Evolutionary conservation across 129 eudicot species (phyloP).

Genomic region (Sambucus nigra): DNA sequence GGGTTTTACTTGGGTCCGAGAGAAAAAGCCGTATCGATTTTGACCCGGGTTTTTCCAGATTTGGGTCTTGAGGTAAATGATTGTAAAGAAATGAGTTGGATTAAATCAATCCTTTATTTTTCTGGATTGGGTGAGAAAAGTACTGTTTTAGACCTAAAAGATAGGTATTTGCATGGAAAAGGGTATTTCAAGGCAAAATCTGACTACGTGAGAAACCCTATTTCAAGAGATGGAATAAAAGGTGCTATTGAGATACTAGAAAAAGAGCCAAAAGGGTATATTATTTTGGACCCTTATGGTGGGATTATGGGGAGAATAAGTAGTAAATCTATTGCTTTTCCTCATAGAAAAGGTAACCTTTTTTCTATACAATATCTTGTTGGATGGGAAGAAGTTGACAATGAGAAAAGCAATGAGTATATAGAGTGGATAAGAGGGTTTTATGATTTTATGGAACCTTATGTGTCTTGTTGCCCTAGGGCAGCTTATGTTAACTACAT

Average conservation of each 20-base stretch:
- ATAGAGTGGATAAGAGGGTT: conserved; percentile 55
- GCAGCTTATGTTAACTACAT: conserved; percentile 70
- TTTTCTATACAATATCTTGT: conserved; percentile 53
- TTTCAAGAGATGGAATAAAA: conserved; percentile 29
- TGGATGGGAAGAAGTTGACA: conserved; percentile 41
- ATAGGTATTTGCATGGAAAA: conserved; percentile 33
- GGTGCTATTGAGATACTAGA: conserved; percentile 29
- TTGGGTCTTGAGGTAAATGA: conserved; percentile 29
- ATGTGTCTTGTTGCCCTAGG: conserved; percentile 50
- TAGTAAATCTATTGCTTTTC: conserved; percentile 55
- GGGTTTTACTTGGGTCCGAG: conserved; percentile 56
- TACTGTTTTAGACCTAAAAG: conserved; percentile 22
- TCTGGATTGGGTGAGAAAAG: conserved; percentile 33
- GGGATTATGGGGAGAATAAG: conserved; percentile 50
- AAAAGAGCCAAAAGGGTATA: conserved; percentile 64
- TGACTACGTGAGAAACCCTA: conserved; percentile 43
- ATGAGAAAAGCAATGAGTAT: conserved; percentile 21
- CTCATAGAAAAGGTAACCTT: conserved; percentile 71
- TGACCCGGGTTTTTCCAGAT: conserved; percentile 37
- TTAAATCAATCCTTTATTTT: conserved; percentile 56
- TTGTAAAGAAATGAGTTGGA: conserved; percentile 65
- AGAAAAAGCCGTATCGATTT: conserved; percentile 19
- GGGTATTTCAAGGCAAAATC: conserved; percentile 69
- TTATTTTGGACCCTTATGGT: conserved; percentile 68
- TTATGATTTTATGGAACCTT: conserved; percentile 48